These are phyloP conservation scores for Naganishia sp. DNA, from an alignment of 1,284 basidiomycete species.

Conservation along the genomic window DNA sequence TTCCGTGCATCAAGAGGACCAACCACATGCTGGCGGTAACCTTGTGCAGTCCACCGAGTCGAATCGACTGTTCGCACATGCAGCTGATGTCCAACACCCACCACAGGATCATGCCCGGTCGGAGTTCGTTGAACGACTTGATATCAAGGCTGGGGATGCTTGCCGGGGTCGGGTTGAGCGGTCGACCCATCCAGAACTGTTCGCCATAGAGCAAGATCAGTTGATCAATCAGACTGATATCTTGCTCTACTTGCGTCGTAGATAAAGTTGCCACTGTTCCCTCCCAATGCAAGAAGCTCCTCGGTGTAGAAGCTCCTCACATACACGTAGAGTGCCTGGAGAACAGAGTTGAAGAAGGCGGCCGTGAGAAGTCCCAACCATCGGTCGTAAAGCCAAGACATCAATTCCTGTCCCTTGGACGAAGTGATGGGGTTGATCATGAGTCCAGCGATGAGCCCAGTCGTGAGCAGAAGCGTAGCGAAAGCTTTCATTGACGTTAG, in stretches of 20 bases:
- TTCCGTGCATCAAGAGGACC: conserved; percentile 79
- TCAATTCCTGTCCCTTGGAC: conserved; percentile 72
- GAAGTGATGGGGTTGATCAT: conserved; percentile 55
- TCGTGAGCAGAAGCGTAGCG: conserved; percentile 75
- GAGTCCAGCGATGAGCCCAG: conserved; percentile 68
- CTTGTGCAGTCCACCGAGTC: conserved; percentile 57
- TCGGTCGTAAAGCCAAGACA: conserved; percentile 89
- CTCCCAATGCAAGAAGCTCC: conserved; percentile 79
- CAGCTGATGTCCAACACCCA: conserved; percentile 86
- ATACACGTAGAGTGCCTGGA: conserved; percentile 76
- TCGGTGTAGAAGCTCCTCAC: conserved; percentile 65
- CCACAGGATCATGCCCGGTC: conserved; percentile 96
- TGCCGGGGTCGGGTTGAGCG: conserved; percentile 76
- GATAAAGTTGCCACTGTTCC: conserved; percentile 82
- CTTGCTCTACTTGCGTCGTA: conserved; percentile 74
- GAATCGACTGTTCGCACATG: conserved; percentile 84
- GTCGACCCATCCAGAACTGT: conserved; percentile 96
- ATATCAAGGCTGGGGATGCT: conserved; percentile 72
- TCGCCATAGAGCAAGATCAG: conserved; percentile 4
- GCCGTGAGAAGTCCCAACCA: conserved; percentile 89
- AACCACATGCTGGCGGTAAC: conserved; percentile 92
- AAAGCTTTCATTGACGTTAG: conserved; percentile 64
- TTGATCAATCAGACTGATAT: not conserved
- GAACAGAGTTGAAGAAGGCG: conserved; percentile 72
- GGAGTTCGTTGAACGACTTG: conserved; percentile 95